Conservation (phyloP, 768 basidiomycete genomes). For the Leucocoprinus sp. region DNA sequence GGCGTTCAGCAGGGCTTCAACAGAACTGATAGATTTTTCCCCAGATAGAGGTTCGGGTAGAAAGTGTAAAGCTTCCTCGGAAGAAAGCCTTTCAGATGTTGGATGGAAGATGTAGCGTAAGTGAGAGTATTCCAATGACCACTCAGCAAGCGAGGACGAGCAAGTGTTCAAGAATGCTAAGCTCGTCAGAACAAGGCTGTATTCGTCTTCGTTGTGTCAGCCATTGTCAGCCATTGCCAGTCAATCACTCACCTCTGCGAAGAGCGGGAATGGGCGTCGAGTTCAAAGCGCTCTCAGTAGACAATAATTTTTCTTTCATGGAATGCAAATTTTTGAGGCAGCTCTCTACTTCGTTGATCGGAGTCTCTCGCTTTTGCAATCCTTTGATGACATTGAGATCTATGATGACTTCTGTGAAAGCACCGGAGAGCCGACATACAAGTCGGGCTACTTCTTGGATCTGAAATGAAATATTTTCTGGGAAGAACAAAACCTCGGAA, state of each 20-base stretch:
- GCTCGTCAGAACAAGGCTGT: background rate
- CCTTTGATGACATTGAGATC: constrained; percentile 6
- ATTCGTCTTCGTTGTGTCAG: constrained; percentile 5
- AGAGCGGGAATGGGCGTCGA: constrained; percentile 25
- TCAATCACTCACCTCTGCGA: constrained; percentile 25
- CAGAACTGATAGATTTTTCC: constrained; percentile 5
- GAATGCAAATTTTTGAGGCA: constrained; percentile 18
- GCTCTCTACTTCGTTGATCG: constrained; percentile 17
- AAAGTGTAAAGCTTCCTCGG: background rate
- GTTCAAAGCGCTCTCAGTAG: constrained; percentile 15
- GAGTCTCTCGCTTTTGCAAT: background rate
- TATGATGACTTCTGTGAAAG: constrained; percentile 22
- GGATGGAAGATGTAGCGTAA: constrained; percentile 11
- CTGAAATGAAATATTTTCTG: constrained; percentile 11
- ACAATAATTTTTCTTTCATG: constrained; percentile 20
- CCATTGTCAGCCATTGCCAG: background rate
- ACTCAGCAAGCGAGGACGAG: background rate
- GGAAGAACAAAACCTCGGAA: constrained; percentile 16
- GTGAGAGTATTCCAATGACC: constrained; percentile 5
- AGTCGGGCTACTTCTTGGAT: constrained; percentile 17
- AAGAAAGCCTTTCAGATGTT: constrained; percentile 5
- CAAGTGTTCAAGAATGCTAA: constrained; percentile 2
- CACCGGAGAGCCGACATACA: constrained; percentile 23
- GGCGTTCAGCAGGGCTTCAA: constrained; percentile 45
- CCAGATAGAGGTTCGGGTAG: background rate